A percentile compares a stretch with the other conserved stretches of the same genome.
Conservation (phyloP, 208 protist species). For the Trypanosoma avium region DNA sequence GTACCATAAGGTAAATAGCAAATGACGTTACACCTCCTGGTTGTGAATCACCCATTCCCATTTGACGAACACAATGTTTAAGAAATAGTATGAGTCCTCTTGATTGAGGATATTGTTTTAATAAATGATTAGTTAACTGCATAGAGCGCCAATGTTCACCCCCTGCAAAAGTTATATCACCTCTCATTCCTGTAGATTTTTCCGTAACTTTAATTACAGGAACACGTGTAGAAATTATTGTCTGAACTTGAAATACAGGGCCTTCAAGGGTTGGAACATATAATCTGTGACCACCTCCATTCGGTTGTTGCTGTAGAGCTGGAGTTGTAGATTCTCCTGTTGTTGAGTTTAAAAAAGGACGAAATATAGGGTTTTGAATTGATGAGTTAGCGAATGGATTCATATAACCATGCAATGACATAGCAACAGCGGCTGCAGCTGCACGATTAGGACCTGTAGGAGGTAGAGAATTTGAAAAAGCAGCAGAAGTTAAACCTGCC, state of each 20-base stretch:
- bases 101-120: constrained; percentile 63
- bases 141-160: constrained; percentile 87
- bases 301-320: not conserved
- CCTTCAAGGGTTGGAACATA: constrained; percentile 67
- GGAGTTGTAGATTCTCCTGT: not conserved
- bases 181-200: constrained; percentile 53
- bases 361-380: not conserved
- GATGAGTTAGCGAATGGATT: not conserved
- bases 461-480: constrained; percentile 5
- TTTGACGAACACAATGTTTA: constrained; percentile 73
- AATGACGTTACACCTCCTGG: constrained; percentile 83
- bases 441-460: constrained; percentile 9
- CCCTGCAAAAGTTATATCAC: constrained; percentile 85
- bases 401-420: constrained; percentile 15
- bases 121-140: constrained; percentile 66
- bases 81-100: constrained; percentile 75
- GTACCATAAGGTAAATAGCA: constrained; percentile 82
- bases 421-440: not conserved
- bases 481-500: constrained; percentile 15
- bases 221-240: constrained; percentile 75
- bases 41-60: constrained; percentile 64
- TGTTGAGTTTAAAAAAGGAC: constrained; percentile 3
- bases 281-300: constrained; percentile 17
- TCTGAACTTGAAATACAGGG: constrained; percentile 63
- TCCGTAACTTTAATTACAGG: constrained; percentile 85